Conservation (phyloP, 2,329 filamentous ascomycete genomes). For the Claviceps sp. region DNA sequence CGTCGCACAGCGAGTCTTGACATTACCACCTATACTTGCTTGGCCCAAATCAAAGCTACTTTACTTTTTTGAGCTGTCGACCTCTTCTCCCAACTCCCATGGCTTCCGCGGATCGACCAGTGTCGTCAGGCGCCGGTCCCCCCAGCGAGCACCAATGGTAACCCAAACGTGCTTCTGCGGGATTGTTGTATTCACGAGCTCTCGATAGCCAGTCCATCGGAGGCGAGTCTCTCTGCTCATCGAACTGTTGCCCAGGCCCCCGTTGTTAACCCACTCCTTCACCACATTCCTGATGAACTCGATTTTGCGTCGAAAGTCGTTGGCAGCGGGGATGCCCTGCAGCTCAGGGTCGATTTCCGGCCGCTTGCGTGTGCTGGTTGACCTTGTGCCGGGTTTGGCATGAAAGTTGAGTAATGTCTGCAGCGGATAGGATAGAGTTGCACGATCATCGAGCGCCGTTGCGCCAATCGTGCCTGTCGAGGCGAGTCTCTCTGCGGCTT, state of each 20-base stretch:
- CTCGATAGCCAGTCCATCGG: constrained; percentile 45
- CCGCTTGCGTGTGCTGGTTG: constrained; percentile 37
- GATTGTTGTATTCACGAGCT: constrained; percentile 35
- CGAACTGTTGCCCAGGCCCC: constrained; percentile 54
- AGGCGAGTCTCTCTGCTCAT: constrained; percentile 41
- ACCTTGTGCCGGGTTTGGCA: constrained; percentile 30
- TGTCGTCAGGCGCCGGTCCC: constrained; percentile 41
- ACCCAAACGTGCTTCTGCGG: constrained; percentile 56
- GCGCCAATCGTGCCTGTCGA: constrained; percentile 54
- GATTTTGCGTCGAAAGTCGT: constrained; percentile 61
- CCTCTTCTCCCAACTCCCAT: constrained; percentile 33
- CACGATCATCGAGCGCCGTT: constrained; percentile 56
- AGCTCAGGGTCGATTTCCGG: constrained; percentile 48
- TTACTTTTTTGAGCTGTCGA: constrained; percentile 26
- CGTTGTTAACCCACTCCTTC: constrained; percentile 56
- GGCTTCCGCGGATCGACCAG: constrained; percentile 42
- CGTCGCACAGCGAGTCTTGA: not conserved
- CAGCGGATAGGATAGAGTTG: constrained; percentile 57
- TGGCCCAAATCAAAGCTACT: not conserved
- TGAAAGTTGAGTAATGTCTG: constrained; percentile 62
- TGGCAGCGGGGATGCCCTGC: constrained; percentile 54
- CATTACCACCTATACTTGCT: not conserved
- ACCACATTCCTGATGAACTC: constrained; percentile 57
- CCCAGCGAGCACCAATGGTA: constrained; percentile 49
- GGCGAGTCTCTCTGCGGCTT: constrained; percentile 53